Base-by-base conservation (phyloP, 2,329 filamentous ascomycete species). In the Colletotrichum shisoi region DNA sequence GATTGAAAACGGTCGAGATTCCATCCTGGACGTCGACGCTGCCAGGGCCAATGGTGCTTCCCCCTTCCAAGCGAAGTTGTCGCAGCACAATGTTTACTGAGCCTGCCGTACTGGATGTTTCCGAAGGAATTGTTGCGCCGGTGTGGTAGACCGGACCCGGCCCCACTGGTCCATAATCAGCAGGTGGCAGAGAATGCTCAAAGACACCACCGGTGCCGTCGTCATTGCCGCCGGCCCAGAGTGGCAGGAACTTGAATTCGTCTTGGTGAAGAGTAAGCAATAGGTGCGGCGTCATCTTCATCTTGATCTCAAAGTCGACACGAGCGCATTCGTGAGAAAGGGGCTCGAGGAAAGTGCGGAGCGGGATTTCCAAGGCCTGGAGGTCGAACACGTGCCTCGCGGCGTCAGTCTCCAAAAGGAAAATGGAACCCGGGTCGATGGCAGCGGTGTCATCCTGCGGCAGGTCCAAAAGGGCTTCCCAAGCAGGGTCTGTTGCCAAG, bases 231-330 rank as follows among this genome's bases (percentile, higher is more conserved):
- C 85, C 88, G 0, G 87, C 88, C 87, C 87, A 91, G 4, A 90
- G 77, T 0, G 89, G 88, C 3, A 91, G 79, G 69, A 83, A 91
- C 63, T 84, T 84, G 70, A 85, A 82, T 76, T 91, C 89, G 2
- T 84, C 77, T 3, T 85, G 81, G 0, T 77, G 76, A 1, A 91
- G 79, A 5, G 79, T 82, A 0, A 88, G 79, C 0, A 89, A 74
- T 27, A 85, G 69, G 70, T 85, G 82, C 3, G 77, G 75, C 0
- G 79, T 81, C 3, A 80, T 69, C 15, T 73, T 73, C 31, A 79
- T 73, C 1, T 74, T 72, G 3, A 79, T 75, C 34, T 79, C 75
- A 13, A 78, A 71, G 4, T 76, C 74, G 9, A 70, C 68, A 1
- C 71, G 72, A 2, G 71, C 11, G 73, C 78, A 77, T 0, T 51